Conservation (phyloP, 805 yeast genomes). For the Limtongia smithiae region DNA sequence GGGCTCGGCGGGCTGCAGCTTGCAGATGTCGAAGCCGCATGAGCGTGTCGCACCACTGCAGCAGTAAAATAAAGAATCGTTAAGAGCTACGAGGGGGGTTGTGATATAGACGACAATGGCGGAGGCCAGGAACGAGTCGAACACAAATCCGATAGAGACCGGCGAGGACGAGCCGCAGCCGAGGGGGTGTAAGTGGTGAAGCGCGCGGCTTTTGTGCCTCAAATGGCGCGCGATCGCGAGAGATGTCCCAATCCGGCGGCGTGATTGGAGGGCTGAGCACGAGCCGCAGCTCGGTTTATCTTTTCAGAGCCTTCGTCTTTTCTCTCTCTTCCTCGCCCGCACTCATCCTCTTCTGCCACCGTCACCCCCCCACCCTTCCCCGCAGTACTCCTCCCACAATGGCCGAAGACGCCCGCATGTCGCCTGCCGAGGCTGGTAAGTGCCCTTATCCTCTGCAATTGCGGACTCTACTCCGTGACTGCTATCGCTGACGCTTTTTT, state of each 20-base stretch:
- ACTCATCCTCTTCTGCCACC: not conserved
- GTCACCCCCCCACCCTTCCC: not conserved
- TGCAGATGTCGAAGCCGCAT: too few relatives aligned
- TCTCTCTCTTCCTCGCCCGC: constrained; percentile 9
- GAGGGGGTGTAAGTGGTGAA: not conserved
- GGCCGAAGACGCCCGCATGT: constrained; percentile 30
- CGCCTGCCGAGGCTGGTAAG: constrained; percentile 30
- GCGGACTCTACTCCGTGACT: not conserved
- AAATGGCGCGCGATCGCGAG: not conserved
- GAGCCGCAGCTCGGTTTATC: constrained; percentile 1
- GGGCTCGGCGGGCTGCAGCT: too few relatives aligned
- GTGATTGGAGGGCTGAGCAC: constrained; percentile 16
- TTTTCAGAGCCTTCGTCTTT: constrained; percentile 7
- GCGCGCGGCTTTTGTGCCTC: not conserved
- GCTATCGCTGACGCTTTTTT: not conserved
- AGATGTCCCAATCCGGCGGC: constrained; percentile 8
- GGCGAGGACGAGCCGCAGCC: not conserved
- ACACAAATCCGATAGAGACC: constrained; percentile 2
- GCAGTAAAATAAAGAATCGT: too few relatives aligned
- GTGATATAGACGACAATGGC: constrained; percentile 1
- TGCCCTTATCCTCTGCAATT: not conserved
- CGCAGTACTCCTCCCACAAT: constrained; percentile 7
- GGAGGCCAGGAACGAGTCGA: constrained; percentile 9
- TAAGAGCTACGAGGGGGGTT: too few relatives aligned
- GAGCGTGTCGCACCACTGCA: too few relatives aligned